These are phyloP conservation scores for Hibiscus trionum DNA, from an alignment of 345 rosid genomes.

Conservation along the genomic window DNA sequence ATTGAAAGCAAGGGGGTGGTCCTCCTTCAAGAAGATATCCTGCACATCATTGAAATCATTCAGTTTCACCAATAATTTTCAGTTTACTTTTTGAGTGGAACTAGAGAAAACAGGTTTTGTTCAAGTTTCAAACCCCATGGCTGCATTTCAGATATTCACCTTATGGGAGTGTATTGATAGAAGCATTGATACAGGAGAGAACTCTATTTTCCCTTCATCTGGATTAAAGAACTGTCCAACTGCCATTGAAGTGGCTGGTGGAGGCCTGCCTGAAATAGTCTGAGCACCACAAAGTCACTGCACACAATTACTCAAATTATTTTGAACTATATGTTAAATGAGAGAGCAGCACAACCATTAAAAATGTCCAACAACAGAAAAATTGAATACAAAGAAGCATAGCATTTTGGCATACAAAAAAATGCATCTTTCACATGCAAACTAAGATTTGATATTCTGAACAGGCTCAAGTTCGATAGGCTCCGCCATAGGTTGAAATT, in stretches of 20 bases:
- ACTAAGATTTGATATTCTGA: neutral
- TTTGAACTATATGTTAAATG: slow-evolving; percentile 9
- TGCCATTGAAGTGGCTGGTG: slow-evolving; percentile 97
- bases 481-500: neutral
- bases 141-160: slow-evolving; percentile 36
- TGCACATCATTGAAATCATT: slow-evolving; percentile 31
- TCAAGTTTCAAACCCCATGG: slow-evolving; percentile 7
- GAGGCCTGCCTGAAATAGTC: slow-evolving; percentile 91
- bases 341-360: slow-evolving; percentile 4
- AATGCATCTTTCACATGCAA: neutral
- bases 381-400: neutral
- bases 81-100: slow-evolving; percentile 3
- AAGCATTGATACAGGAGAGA: slow-evolving; percentile 62
- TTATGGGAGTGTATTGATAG: slow-evolving; percentile 56
- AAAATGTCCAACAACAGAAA: neutral
- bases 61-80: slow-evolving; percentile 4
- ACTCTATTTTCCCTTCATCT: slow-evolving; percentile 54
- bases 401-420: neutral
- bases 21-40: slow-evolving; percentile 71
- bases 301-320: slow-evolving; percentile 16
- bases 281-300: slow-evolving; percentile 38
- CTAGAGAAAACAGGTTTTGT: slow-evolving; percentile 9
- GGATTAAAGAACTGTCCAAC: slow-evolving; percentile 97
- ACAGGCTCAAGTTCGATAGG: neutral
- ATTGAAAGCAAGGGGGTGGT: slow-evolving; percentile 84